Evolutionary conservation across 257 asterid species (phyloP).

Genomic region (Marsdenia floribunda): DNA sequence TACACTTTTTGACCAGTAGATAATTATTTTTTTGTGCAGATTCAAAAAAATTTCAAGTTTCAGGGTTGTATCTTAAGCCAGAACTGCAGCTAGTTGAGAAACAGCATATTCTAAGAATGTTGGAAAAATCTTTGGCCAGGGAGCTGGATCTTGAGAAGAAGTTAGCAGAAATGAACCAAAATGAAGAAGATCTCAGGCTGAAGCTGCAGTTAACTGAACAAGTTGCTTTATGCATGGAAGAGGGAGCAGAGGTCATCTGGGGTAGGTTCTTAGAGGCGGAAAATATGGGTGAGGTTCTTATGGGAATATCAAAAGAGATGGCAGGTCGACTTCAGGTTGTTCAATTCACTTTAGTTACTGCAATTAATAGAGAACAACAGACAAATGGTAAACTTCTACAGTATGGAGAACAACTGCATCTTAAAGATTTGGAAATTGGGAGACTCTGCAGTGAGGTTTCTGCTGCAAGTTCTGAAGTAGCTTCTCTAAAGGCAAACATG

Average conservation of each 20-base stretch:
- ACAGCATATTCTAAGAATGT: conserved; percentile 55
- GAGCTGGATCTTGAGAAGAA: conserved; percentile 83
- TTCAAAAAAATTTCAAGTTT: conserved; percentile 30
- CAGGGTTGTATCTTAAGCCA: conserved; percentile 36
- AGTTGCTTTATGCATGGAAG: conserved; percentile 79
- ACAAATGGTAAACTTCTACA: conserved; percentile 32
- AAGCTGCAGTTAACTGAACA: conserved; percentile 61
- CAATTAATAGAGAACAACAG: conserved; percentile 44
- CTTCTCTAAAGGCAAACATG: conserved; percentile 41
- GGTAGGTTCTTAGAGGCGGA: conserved; percentile 84
- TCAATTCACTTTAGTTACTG: conserved; percentile 22
- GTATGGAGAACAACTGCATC: conserved; percentile 36
- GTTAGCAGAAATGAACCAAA: conserved; percentile 48
- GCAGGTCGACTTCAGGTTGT: conserved; percentile 41
- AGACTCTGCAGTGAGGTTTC: conserved; percentile 41
- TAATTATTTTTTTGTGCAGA: conserved; percentile 28
- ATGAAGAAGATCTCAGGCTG: conserved; percentile 67
- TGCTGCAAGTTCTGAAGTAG: conserved; percentile 44
- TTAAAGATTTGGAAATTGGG: conserved; percentile 38
- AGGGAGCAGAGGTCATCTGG: conserved; percentile 88
- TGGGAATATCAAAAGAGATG: conserved; percentile 77
- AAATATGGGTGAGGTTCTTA: conserved; percentile 58
- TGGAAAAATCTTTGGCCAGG: conserved; percentile 64
- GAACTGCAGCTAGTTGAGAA: conserved; percentile 44
- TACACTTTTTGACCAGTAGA: conserved; percentile 37